Conservation (phyloP, 208 protist species). For the Acanthamoeba healyi region DNA sequence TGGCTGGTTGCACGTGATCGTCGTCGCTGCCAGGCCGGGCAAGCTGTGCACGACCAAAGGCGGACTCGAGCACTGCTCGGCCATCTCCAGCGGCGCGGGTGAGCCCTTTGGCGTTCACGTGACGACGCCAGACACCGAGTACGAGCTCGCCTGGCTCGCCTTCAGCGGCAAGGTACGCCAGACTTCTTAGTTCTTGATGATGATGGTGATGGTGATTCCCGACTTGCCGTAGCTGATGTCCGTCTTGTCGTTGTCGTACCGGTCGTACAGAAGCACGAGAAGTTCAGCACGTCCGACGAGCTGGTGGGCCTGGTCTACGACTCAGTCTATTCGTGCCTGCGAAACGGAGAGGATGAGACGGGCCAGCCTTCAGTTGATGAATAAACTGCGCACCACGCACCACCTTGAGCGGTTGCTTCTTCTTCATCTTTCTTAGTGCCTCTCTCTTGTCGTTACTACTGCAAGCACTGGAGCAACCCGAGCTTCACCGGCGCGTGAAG, state of each 20-base stretch:
- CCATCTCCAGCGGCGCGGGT: background rate
- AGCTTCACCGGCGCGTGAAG: no score
- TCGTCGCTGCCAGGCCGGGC: background rate
- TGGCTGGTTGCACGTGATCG: background rate
- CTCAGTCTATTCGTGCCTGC: background rate
- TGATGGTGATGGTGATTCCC: no score
- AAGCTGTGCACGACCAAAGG: background rate
- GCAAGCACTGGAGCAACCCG: no score
- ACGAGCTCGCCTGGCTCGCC: conserved; percentile 30
- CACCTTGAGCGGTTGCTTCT: no score
- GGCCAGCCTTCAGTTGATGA: background rate
- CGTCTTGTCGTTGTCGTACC: no score
- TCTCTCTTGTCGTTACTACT: no score
- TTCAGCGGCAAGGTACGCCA: conserved; percentile 6
- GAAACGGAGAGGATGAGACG: background rate
- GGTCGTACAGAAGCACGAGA: conserved; percentile 47
- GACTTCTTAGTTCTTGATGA: no score
- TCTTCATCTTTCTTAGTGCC: no score
- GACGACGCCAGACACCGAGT: background rate
- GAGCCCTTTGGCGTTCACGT: conserved; percentile 36
- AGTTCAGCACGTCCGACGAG: background rate
- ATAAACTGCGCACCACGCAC: no score
- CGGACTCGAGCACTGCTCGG: background rate
- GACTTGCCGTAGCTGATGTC: no score
- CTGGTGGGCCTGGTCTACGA: conserved; percentile 27